A percentile compares a stretch with the other conserved stretches of the same genome.
Evolutionary conservation across 73 alveolate species (phyloP).

Genomic region (Stentor coeruleus): DNA sequence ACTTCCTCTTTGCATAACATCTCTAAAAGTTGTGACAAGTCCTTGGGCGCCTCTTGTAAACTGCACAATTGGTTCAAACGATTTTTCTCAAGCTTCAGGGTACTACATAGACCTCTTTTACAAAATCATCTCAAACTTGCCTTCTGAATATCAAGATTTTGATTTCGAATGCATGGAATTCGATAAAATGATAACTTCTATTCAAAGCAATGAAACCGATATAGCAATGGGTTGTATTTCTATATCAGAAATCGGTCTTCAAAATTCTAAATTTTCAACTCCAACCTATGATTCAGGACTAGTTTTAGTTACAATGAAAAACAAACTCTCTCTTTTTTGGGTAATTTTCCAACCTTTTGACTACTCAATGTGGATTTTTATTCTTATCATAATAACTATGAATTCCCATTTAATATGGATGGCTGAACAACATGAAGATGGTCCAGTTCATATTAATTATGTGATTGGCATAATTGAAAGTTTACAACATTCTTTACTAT

Average conservation of each 20-base stretch:
- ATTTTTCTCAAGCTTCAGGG: background rate
- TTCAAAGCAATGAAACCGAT: background rate
- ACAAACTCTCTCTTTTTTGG: background rate
- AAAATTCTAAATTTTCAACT: background rate
- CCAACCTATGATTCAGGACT: constrained; percentile 13
- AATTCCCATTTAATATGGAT: constrained; percentile 17
- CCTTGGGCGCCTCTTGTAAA: constrained; percentile 20
- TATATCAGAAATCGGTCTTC: background rate
- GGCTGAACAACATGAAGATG: background rate
- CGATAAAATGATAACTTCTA: background rate
- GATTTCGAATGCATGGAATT: background rate
- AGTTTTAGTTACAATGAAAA: background rate
- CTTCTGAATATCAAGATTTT: background rate
- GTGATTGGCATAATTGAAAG: background rate
- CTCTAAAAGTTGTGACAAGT: constrained; percentile 8
- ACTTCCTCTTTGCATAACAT: background rate
- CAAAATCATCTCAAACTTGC: background rate
- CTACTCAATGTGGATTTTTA: background rate
- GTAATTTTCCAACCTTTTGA: background rate
- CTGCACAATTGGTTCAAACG: background rate
- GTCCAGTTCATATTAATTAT: background rate
- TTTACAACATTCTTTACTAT: background rate
- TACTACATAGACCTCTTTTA: background rate
- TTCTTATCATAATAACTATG: background rate
- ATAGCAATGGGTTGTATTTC: background rate